Conservation (phyloP, 305 asterid species). For the Rubia peregrina region DNA sequence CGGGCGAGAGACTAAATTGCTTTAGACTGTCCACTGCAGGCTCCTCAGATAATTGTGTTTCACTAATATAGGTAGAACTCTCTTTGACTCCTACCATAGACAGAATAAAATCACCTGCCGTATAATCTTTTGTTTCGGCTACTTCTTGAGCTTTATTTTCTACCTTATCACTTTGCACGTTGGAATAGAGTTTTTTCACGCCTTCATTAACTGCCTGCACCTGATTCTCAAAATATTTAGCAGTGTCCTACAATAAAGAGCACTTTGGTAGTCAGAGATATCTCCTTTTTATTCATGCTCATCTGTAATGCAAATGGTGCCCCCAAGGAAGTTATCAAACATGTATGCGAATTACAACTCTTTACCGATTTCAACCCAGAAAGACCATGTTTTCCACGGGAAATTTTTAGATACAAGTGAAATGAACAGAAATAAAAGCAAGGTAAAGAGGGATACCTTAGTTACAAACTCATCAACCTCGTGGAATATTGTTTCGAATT, state of each 20-base stretch:
- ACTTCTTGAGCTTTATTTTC: slow-evolving; percentile 16
- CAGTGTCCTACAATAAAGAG: slow-evolving; percentile 40
- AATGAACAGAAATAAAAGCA: neutral
- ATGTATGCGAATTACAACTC: neutral
- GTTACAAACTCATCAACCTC: slow-evolving; percentile 36
- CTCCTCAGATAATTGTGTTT: slow-evolving; percentile 20
- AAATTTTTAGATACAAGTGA: neutral
- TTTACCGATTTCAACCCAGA: neutral
- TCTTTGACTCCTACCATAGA: slow-evolving; percentile 14
- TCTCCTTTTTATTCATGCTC: neutral
- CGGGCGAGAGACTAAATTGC: slow-evolving; percentile 13
- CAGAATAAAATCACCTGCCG: slow-evolving; percentile 3
- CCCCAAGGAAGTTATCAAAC: neutral
- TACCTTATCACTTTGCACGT: slow-evolving; percentile 27
- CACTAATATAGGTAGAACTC: slow-evolving; percentile 11
- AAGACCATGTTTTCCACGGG: neutral
- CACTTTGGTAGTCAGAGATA: slow-evolving; percentile 9
- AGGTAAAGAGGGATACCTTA: slow-evolving; percentile 25
- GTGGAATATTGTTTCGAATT: slow-evolving; percentile 31
- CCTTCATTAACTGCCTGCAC: slow-evolving; percentile 51
- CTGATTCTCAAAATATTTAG: slow-evolving; percentile 44
- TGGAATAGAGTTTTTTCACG: slow-evolving; percentile 46
- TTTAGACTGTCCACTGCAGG: slow-evolving; percentile 18
- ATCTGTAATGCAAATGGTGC: neutral
- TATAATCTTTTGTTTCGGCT: slow-evolving; percentile 18